Conservation (phyloP, 2,329 filamentous ascomycete species). For the Tothia fuscella region DNA sequence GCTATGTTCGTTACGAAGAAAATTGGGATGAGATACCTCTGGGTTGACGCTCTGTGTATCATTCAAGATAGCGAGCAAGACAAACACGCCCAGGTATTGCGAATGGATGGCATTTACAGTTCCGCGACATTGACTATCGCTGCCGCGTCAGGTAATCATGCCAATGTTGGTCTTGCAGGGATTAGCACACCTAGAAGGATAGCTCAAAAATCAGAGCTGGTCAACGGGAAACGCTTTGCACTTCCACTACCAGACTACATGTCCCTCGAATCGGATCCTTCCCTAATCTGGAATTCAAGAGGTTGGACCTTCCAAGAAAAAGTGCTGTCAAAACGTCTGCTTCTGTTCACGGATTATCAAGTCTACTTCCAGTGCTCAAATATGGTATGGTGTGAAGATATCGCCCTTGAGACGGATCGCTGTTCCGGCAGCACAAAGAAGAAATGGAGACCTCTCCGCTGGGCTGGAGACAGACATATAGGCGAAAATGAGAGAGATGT, state of each 20-base stretch:
- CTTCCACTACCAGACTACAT: neutral
- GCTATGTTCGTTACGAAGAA: slow-evolving; percentile 4
- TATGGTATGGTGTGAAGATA: slow-evolving; percentile 2
- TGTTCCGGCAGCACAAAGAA: neutral
- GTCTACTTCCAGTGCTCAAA: slow-evolving; percentile 5
- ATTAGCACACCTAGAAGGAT: neutral
- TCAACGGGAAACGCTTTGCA: neutral
- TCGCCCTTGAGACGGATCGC: neutral
- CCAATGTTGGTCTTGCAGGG: slow-evolving; percentile 9
- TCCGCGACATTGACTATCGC: slow-evolving; percentile 6
- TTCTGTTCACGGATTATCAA: slow-evolving; percentile 3
- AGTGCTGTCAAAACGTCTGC: neutral
- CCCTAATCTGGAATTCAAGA: slow-evolving; percentile 4
- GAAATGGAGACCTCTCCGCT: neutral
- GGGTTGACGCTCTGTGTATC: slow-evolving; percentile 11
- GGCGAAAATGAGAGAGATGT: neutral
- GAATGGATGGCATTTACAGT: slow-evolving; percentile 11
- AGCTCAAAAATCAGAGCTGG: neutral
- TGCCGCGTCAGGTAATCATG: neutral
- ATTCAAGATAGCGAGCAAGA: slow-evolving; percentile 6
- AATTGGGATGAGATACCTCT: slow-evolving; percentile 8
- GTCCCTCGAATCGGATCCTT: neutral
- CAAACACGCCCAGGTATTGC: slow-evolving; percentile 1
- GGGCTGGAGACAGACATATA: neutral
- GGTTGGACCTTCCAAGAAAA: slow-evolving; percentile 8